Percentiles rank a stretch among this genome's conserved stretches.
Conservation (phyloP, 805 yeast genomes). For the Millerozyma acaciae region DNA sequence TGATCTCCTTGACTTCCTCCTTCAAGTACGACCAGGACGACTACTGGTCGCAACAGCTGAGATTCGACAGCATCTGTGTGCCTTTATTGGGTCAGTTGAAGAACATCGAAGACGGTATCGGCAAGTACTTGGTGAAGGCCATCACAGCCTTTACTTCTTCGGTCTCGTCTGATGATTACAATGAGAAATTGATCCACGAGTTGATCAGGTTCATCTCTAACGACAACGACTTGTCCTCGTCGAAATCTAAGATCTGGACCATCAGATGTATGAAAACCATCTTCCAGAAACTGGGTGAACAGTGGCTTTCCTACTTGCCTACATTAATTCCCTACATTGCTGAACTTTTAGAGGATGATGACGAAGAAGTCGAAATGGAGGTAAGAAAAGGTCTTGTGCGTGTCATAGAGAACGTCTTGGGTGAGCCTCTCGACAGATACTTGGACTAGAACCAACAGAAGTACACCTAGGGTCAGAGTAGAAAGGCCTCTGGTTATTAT, state of each 20-base stretch:
- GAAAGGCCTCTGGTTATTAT: neutral
- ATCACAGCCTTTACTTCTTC: conserved; percentile 69
- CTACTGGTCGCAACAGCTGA: conserved; percentile 85
- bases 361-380: conserved; percentile 84
- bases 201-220: conserved; percentile 35
- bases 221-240: conserved; percentile 54
- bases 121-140: conserved; percentile 77
- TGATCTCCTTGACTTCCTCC: conserved; percentile 71
- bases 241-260: conserved; percentile 80
- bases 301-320: conserved; percentile 87
- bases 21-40: conserved; percentile 90
- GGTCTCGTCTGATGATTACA: conserved; percentile 65
- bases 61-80: conserved; percentile 69
- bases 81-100: conserved; percentile 64
- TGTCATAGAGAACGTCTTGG: conserved; percentile 86
- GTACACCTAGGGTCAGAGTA: neutral
- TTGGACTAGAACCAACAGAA: conserved; percentile 35
- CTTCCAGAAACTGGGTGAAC: conserved; percentile 90
- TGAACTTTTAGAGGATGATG: conserved; percentile 92
- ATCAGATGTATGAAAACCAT: conserved; percentile 72
- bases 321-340: conserved; percentile 95
- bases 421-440: conserved; percentile 90
- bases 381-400: conserved; percentile 87
- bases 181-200: conserved; percentile 55
- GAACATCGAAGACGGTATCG: conserved; percentile 68